These are phyloP conservation scores for Aspergillus cejpii DNA, from an alignment of 2,329 filamentous ascomycete species.

Conservation along the genomic window DNA sequence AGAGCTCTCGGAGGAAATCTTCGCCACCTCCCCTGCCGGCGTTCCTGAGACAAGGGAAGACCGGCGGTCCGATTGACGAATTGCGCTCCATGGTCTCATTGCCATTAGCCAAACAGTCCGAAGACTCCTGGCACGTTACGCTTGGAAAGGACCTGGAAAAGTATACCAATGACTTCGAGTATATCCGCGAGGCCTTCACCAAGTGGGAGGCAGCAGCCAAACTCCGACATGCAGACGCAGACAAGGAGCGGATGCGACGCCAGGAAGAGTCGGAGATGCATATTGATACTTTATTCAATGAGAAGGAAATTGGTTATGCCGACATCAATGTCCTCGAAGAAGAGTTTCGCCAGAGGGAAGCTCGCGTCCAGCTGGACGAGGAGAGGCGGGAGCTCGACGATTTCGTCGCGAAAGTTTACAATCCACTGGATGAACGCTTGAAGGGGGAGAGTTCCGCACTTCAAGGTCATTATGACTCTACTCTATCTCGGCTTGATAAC, in stretches of 20 bases:
- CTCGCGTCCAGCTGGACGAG: constrained; percentile 47
- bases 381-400: constrained; percentile 47
- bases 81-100: constrained; percentile 32
- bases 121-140: constrained; percentile 30
- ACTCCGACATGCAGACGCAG: constrained; percentile 40
- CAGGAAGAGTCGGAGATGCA: constrained; percentile 49
- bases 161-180: constrained; percentile 39
- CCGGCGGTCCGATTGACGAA: constrained; percentile 26
- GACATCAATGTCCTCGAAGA: constrained; percentile 51
- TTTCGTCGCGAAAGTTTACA: constrained; percentile 48
- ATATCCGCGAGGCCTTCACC: constrained; percentile 37
- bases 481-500: constrained; percentile 37
- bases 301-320: constrained; percentile 52
- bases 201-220: constrained; percentile 45
- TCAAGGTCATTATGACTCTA: constrained; percentile 42
- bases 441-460: constrained; percentile 47
- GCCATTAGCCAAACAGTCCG: constrained; percentile 29
- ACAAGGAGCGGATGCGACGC: constrained; percentile 44
- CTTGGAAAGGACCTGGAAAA: constrained; percentile 31
- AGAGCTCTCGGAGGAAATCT: constrained; percentile 21
- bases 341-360: constrained; percentile 50
- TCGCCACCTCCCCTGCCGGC: constrained; percentile 27
- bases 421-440: constrained; percentile 44
- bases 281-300: constrained; percentile 51
- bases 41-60: constrained; percentile 27